These are phyloP conservation scores for Lepiota venenata DNA, from an alignment of 768 basidiomycete species.

Conservation along the genomic window DNA sequence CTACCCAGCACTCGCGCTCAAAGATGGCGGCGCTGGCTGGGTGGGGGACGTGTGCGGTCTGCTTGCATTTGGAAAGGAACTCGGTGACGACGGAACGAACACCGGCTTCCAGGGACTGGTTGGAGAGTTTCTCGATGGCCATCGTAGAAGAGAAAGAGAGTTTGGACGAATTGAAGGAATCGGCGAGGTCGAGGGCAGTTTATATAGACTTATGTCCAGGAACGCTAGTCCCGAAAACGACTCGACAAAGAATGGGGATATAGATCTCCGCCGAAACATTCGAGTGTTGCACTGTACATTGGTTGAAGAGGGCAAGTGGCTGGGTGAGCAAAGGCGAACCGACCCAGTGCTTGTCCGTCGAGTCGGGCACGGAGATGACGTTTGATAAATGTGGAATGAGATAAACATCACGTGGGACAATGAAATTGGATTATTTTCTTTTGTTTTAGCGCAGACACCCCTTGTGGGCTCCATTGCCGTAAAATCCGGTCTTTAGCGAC, in stretches of 20 bases:
- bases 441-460: constrained; percentile 2
- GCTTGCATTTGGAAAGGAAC: constrained; percentile 9
- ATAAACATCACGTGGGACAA: background rate
- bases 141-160: background rate
- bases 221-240: background rate
- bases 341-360: no score
- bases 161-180: background rate
- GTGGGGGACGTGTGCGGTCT: constrained; percentile 4
- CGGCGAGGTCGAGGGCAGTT: background rate
- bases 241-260: background rate
- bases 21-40: constrained; percentile 3
- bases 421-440: background rate
- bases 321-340: background rate
- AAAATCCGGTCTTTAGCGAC: background rate
- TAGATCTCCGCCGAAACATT: constrained; percentile 4
- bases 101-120: constrained; percentile 7
- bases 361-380: no score
- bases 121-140: constrained; percentile 5
- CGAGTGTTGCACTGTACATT: no score
- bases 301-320: background rate
- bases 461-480: constrained; percentile 4
- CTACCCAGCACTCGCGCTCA: constrained; percentile 10
- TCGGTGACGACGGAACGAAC: constrained; percentile 9
- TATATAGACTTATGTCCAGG: constrained; percentile 4
- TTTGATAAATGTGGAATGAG: background rate